Evolutionary conservation across 352 stramenopile species (phyloP).

Genomic region (Phytophthora brassicae): DNA sequence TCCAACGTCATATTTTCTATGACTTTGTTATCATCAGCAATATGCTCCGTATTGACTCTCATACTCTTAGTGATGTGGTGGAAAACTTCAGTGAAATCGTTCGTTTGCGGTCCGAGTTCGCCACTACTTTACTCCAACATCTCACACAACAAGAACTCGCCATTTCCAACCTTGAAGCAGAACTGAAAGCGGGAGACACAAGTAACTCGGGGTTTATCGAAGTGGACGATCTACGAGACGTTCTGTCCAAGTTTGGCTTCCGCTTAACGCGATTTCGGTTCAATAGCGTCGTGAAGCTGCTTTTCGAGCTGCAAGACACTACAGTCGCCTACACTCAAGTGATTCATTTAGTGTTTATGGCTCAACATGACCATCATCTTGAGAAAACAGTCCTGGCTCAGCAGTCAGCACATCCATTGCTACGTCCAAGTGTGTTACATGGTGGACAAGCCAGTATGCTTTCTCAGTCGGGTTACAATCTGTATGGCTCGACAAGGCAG

Average conservation of each 20-base stretch:
- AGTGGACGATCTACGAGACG: conserved; percentile 40
- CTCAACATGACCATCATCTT: conserved; percentile 21
- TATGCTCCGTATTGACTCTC: conserved; percentile 50
- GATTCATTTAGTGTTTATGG: conserved; percentile 38
- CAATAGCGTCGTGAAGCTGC: conserved; percentile 54
- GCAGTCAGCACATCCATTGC: conserved; percentile 12
- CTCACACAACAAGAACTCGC: conserved; percentile 19
- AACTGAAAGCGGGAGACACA: conserved; percentile 33
- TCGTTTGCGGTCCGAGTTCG: conserved; percentile 51
- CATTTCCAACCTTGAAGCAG: conserved; percentile 32
- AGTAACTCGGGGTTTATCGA: conserved; percentile 34
- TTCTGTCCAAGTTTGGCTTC: conserved; percentile 44
- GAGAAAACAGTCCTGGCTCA: conserved; percentile 10
- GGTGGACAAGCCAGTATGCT: conserved; percentile 15
- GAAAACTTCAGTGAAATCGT: conserved; percentile 60
- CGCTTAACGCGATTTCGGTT: conserved; percentile 54
- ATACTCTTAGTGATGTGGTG: conserved; percentile 56
- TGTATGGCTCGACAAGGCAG: conserved; percentile 24
- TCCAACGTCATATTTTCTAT: conserved; percentile 61
- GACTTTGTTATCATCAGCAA: conserved; percentile 58
- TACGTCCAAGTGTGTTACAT: conserved; percentile 24
- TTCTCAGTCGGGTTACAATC: conserved; percentile 21
- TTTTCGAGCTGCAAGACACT: conserved; percentile 44
- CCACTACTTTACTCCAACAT: conserved; percentile 22
- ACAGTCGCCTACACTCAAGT: conserved; percentile 49